Base-by-base conservation (phyloP, 148 eudicot genomes). In the Heliamphora exappendiculata region DNA sequence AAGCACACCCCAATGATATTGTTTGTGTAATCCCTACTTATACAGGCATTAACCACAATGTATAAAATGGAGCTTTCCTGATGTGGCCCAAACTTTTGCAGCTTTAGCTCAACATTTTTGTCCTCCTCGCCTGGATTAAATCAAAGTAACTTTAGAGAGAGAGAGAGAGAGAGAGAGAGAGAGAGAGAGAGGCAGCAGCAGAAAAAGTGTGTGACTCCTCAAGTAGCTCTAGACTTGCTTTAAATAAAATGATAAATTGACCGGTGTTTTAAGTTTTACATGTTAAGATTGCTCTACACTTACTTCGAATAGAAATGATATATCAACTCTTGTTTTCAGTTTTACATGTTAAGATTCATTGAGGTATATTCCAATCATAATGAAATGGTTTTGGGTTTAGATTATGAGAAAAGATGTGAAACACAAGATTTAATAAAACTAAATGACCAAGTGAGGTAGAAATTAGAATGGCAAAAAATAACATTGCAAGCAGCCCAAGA, bases 1-100 rank as follows among this genome's bases (percentile, higher is more conserved):
- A 86, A 86, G 74, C 83, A 81, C 42, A 81, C 84, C 1, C 88
- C 88, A 53, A 81, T 74, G 3, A 86, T 42, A 13, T 79, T 60
- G 49, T 78, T 53, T 39, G 50, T 70, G 79, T 75, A 78, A 75
- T 86, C 86, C 69, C 73, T 74, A 24, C 84, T 81, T 19, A 80
- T 58, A 76, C 84, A 83, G 19, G 86, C 67, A 70, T 79, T 86
- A 16, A 26, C 83, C 74, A 86, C 31, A 24, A 86, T 67, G 78
- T 73, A 77, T 57, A 83, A 20, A 54, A 47, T 60, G 13, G 84
- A 45, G 13, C 71, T 59, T 58, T 29, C 58, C 19, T 55, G 59
- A 58, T 75, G 42, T 13, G 4, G 7, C 33, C 73, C 74, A 74
- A 72, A 78, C 42, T 34, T 83, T 7, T 7, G 54, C 53, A 86